Base-by-base conservation (phyloP, 1,284 basidiomycete species). In the Pseudozyma pruni region DNA sequence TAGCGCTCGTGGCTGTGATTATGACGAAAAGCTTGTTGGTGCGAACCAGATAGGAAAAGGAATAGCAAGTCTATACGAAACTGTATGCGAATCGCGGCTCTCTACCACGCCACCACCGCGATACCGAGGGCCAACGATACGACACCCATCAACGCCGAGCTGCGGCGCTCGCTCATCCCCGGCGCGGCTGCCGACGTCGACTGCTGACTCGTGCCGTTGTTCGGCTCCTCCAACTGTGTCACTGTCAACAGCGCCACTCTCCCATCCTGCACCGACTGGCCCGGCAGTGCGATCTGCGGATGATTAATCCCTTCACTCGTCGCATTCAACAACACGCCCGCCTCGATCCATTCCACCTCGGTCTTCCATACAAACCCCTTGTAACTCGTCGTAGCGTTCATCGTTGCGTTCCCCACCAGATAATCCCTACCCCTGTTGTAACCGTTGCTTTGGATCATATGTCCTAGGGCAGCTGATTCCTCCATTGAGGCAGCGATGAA, bases 181-280 rank as follows among this genome's bases (percentile, higher is more conserved):
- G n/a, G n/a, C n/a, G n/a, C n/a, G n/a, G 29, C 27, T 3, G 32
- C 14, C 16, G 38, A 14, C n/a, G 31, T 8, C 8, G 45, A n/a
- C n/a, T n/a, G n/a, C 27, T 29, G 27, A 11, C 27, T 25, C 3
- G 23, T 31, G 7, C 40, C 14, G n/a, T 31, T 46, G 16, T 43
- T 39, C 8, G 53, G 59, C 16, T 58, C 45, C 11, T 46, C 52
- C 40, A 75, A 51, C 60, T 78, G 71, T 2, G 43, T 88, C 45
- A 94, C 90, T 0, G 88, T 89, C 70, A 95, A 76, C 1, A 97
- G 85, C 0, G 92, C 93, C 0, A 96, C 90, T 5, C 93, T 85
- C 0, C 94, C 94, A 80, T 97, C 94, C 6, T 90, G 86, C 0
- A 93, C 89, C 47, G 88, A 89, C 14, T 84, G 75, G 2, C 88